Conservation (phyloP, 2,329 filamentous ascomycete genomes). For the Monilinia laxa region DNA sequence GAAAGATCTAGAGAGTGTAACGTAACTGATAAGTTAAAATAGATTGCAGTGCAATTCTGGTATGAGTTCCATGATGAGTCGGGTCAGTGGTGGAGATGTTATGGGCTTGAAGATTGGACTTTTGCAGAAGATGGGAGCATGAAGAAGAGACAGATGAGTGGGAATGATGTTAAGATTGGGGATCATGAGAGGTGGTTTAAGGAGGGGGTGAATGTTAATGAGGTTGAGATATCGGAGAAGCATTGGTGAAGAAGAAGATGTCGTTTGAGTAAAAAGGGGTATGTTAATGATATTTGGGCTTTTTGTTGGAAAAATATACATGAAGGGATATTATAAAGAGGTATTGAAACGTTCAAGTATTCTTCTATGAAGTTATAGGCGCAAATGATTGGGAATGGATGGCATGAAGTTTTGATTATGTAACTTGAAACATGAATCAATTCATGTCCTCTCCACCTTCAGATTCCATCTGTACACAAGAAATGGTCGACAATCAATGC, state of each 20-base stretch:
- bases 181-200: slow-evolving; percentile 67
- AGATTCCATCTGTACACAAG: background rate
- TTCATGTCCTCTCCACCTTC: background rate
- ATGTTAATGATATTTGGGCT: background rate
- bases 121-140: slow-evolving; percentile 69
- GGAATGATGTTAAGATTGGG: slow-evolving; percentile 64
- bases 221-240: slow-evolving; percentile 63
- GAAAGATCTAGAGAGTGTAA: background rate
- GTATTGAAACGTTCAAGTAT: background rate
- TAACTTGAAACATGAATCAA: background rate
- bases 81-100: slow-evolving; percentile 83
- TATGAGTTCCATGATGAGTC: slow-evolving; percentile 65
- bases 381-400: background rate
- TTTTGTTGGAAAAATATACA: too few relatives aligned
- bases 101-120: slow-evolving; percentile 80
- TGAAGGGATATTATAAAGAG: too few relatives aligned
- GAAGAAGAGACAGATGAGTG: slow-evolving; percentile 75
- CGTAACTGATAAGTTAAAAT: background rate
- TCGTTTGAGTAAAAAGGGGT: background rate
- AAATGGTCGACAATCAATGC: background rate
- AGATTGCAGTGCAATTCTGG: slow-evolving; percentile 89
- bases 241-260: slow-evolving; percentile 55
- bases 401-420: background rate
- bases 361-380: background rate
- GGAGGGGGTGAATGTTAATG: slow-evolving; percentile 67